Base-by-base conservation (phyloP, 139 green algal genomes). In the Picochlorum sp. region DNA sequence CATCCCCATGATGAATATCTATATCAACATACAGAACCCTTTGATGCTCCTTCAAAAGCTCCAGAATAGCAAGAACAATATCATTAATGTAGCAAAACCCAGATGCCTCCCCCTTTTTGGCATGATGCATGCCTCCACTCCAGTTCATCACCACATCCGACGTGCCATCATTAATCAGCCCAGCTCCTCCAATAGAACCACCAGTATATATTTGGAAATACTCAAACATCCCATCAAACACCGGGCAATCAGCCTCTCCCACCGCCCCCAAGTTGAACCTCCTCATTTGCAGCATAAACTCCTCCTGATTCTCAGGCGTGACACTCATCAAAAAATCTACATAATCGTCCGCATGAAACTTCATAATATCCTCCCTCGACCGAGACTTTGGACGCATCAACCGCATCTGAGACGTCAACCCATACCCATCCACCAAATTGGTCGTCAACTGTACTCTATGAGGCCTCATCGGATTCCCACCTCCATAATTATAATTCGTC, bases 1-100 rank as follows among this genome's bases (percentile, higher is more conserved):
- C 93, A 68, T 99, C 93, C 16, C 93, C 92, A 66, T 98, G 92
- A 71, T 98, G 92, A 70, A 98, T 97, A 71, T 77, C 68, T 26
- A 79, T 79, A 71, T 79, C 72, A 6, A 77, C 62, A 24, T 77
- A 79, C 23, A 79, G 47, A 18, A 79, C 72, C 9, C 72, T 67
- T 51, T 82, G 65, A 72, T 94, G 85, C 54, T 76, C 74, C 62
- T 95, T 95, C 28, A 97, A 80, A 45, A 97, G 82, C 86, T 98
- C 93, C 68, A 98, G 80, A 28, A 96, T 95, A 24, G 82, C 84
- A 49, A 99, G 79, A 60, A 98, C 94, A 67, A 99, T 98, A 81
- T 99, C 94, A 67, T 99, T 99, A 57, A 98, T 83, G 71, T 97
- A 98, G 74, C 92, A 99, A 75, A 99, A 99, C 3, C 93, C 79